phyloP scores from a whole-genome alignment of 2,329 filamentous ascomycete genomes.

The Neonectria faginata region DNA sequence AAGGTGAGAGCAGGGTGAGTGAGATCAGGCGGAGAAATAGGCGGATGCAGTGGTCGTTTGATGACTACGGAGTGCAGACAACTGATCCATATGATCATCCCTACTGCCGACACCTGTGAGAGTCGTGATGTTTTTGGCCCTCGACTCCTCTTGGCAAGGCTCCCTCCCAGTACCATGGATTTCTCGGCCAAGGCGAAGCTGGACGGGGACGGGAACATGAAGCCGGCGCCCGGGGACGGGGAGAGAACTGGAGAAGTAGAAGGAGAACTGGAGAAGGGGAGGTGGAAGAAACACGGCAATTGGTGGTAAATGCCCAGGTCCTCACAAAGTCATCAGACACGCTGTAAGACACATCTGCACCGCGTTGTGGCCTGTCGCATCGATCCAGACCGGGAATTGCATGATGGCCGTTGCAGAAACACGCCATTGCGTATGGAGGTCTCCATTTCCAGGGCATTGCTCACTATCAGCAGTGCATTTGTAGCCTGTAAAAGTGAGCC shows the following conservation, averaged over 20 bases:
- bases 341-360: background rate
- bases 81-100: background rate
- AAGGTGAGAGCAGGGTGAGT: background rate
- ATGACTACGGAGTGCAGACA: too few species aligned
- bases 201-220: background rate
- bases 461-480: background rate
- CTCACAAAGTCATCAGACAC: slow-evolving; percentile 17
- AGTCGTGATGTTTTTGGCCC: background rate
- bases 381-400: slow-evolving; percentile 23
- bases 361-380: slow-evolving; percentile 25
- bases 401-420: slow-evolving; percentile 30
- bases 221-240: background rate
- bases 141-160: background rate
- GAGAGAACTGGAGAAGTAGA: background rate
- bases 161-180: background rate
- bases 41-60: slow-evolving; percentile 1
- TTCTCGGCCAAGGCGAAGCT: background rate
- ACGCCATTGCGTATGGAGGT: slow-evolving; percentile 18
- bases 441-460: background rate
- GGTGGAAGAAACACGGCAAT: slow-evolving; percentile 9
- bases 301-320: slow-evolving; percentile 2
- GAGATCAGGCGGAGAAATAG: background rate
- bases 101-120: background rate
- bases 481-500: slow-evolving; percentile 14
- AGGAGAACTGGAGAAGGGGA: background rate